These are phyloP conservation scores for Wickerhamiella vanderwaltii DNA, from an alignment of 805 yeast species.

Conservation along the genomic window DNA sequence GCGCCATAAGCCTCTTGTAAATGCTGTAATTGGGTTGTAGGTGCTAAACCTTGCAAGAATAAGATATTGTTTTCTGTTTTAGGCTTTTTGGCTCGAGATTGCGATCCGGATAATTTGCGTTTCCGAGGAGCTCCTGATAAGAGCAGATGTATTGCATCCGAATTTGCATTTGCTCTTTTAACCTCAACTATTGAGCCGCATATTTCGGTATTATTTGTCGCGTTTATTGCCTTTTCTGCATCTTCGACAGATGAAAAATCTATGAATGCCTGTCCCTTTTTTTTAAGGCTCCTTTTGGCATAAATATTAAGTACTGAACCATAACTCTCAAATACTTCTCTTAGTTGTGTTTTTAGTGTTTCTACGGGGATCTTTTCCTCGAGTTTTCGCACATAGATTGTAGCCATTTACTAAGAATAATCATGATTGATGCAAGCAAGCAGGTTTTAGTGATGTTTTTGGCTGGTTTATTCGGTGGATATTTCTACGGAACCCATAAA, in stretches of 20 bases:
- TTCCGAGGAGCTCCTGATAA: background rate
- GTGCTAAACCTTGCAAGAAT: conserved; percentile 49
- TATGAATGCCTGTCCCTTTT: conserved; percentile 77
- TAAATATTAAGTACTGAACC: conserved; percentile 41
- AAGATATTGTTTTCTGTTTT: conserved; percentile 39
- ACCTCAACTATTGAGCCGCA: conserved; percentile 40
- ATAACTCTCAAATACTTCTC: conserved; percentile 32
- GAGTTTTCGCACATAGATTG: conserved; percentile 54
- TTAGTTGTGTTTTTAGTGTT: conserved; percentile 37
- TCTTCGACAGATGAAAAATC: conserved; percentile 35
- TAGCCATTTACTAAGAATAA: conserved; percentile 6
- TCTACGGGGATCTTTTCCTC: conserved; percentile 54
- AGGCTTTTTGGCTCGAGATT: conserved; percentile 10
- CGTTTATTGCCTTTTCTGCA: conserved; percentile 36
- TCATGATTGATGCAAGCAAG: conserved; percentile 32
- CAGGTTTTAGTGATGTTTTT: conserved; percentile 6
- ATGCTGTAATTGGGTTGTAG: conserved; percentile 33
- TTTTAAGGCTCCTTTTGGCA: conserved; percentile 47
- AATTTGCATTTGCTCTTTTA: conserved; percentile 14
- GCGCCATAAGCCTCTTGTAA: conserved; percentile 38
- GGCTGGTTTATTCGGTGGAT: conserved; percentile 11
- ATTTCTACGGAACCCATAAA: conserved; percentile 9
- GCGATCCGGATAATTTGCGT: background rate
- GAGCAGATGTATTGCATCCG: conserved; percentile 7
- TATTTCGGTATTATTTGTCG: conserved; percentile 32